phyloP scores from a whole-genome alignment of 257 asterid genomes.

The Salvia rosmarinus region DNA sequence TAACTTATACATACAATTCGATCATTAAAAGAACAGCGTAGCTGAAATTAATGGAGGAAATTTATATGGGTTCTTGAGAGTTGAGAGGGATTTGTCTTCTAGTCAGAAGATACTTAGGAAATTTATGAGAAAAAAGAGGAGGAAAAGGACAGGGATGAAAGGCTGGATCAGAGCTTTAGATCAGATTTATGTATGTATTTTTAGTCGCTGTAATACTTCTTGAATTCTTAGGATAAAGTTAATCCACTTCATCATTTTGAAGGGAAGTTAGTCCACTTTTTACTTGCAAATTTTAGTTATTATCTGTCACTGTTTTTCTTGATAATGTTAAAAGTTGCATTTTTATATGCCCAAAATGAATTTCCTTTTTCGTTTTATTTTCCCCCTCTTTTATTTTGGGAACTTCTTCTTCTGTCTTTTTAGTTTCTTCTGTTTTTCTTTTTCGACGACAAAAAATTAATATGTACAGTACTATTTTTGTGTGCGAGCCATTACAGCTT shows the following conservation, averaged over 20 bases:
- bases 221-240: no score
- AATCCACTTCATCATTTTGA: no score
- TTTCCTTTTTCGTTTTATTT: no score
- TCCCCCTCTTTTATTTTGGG: no score
- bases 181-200: no score
- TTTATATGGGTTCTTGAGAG: constrained; percentile 12
- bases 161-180: constrained; percentile 12
- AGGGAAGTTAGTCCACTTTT: constrained; percentile 22
- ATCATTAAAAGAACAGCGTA: neutral
- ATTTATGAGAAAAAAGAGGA: constrained; percentile 3
- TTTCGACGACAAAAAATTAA: no score
- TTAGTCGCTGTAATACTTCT: no score
- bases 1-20: neutral
- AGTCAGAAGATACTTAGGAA: constrained; percentile 26
- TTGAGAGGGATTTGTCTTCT: constrained; percentile 28
- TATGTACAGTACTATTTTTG: no score
- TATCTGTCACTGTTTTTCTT: constrained; percentile 23
- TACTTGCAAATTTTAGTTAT: neutral
- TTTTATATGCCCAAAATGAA: no score
- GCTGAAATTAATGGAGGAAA: constrained; percentile 14
- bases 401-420: no score
- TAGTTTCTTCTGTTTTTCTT: no score
- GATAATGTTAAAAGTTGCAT: neutral
- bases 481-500: no score
- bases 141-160: constrained; percentile 32